Base-by-base conservation (phyloP, 2,329 filamentous ascomycete genomes). In the Pseudonectria foliicola region DNA sequence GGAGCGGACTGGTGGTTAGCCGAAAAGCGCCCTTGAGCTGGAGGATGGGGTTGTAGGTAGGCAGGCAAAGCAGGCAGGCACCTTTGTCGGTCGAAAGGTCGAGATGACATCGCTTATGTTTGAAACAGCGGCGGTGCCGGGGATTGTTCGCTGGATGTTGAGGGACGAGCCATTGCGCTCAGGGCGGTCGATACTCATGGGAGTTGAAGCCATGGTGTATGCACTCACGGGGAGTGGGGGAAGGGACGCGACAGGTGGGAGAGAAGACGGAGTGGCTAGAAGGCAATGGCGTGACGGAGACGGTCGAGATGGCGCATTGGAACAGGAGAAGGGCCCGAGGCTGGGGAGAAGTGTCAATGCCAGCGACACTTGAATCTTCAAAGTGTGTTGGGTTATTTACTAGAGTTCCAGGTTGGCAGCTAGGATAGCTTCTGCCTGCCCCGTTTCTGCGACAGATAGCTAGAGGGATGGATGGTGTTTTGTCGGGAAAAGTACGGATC, bases 21-120 rank as follows among this genome's bases (percentile, higher is more conserved):
- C 25, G 27, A 37, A 13, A 11, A 25, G 12, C n/a, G 4, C 10
- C 10, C 29, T 23, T 11, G 29, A 7, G 29, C 10, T 4, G 16
- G n/a, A 12, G 10, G 13, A 21, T 4, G 29, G 6, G 10, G n/a
- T n/a, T n/a, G n/a, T n/a, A n/a, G n/a, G n/a, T n/a, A n/a, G n/a
- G n/a, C n/a, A 23, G 13, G n/a, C 14, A 4, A 4, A 4, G 7
- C 8, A 7, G 12, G 25, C 31, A 29, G 63, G 48, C 63, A 90
- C 85, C 71, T 87, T 88, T 30, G 82, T 82, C 7, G 90, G 86
- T 33, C 85, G 74, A 57, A 86, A 94, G 35, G 73, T 79, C 25
- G 76, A 70, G 48, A 95, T 81, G 47, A 92, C 72, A 52, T 95
- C 86, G 52, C 77, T 73, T 35, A 95, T 73, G 55, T 84, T 84